These are phyloP conservation scores for Mycena venus DNA, from an alignment of 768 basidiomycete species.

Conservation along the genomic window DNA sequence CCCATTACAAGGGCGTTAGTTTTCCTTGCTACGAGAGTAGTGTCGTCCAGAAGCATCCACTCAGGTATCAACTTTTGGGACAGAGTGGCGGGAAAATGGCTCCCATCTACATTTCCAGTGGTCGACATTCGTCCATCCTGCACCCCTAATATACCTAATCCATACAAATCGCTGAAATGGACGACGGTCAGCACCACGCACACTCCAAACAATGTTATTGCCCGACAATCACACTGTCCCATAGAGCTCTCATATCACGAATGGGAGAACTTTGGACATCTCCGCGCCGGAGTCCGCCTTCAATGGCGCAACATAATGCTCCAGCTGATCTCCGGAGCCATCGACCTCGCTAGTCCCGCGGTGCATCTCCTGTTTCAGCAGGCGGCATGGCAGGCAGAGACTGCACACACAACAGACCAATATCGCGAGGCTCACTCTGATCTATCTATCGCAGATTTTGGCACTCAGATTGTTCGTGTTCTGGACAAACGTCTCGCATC, in stretches of 20 bases:
- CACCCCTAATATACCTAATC: constrained; percentile 46
- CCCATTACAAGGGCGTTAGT: constrained; percentile 45
- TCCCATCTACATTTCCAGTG: not conserved
- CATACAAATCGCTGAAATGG: constrained; percentile 51
- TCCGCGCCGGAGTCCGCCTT: constrained; percentile 58
- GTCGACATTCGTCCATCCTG: constrained; percentile 36
- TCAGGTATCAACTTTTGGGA: constrained; percentile 15
- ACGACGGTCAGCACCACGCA: constrained; percentile 52
- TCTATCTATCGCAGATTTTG: constrained; percentile 48
- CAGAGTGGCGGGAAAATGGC: not conserved
- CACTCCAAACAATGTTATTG: constrained; percentile 58
- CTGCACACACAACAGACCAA: no score
- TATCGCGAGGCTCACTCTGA: constrained; percentile 64
- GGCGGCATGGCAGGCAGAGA: constrained; percentile 59
- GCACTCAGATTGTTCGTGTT: constrained; percentile 51
- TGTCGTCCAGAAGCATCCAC: constrained; percentile 17
- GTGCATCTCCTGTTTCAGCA: constrained; percentile 60
- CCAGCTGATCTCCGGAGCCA: constrained; percentile 53
- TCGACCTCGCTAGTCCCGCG: constrained; percentile 55
- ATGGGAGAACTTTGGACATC: constrained; percentile 56
- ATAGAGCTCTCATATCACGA: constrained; percentile 59
- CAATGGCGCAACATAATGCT: constrained; percentile 67
- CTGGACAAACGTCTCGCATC: constrained; percentile 29
- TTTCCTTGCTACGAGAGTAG: not conserved
- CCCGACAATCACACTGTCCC: constrained; percentile 32